phyloP scores from a whole-genome alignment of 176 grass and related monocot genomes.

The Elaeis guineensis region DNA sequence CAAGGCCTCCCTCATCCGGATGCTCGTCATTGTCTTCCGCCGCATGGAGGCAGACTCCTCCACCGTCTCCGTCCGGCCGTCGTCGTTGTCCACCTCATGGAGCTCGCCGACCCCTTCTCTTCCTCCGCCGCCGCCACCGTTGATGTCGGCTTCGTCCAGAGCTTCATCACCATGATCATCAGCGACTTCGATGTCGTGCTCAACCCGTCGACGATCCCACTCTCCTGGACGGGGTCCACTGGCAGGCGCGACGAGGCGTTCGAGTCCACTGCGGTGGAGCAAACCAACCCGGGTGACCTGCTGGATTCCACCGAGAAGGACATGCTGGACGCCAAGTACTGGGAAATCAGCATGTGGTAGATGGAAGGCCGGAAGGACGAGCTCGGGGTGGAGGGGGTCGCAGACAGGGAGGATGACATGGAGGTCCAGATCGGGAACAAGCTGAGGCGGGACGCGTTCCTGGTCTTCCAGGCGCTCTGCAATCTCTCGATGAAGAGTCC shows the following conservation, averaged over 20 bases:
- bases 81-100: slow-evolving; percentile 81
- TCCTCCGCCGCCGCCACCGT: slow-evolving; percentile 27
- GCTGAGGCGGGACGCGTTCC: slow-evolving; percentile 77
- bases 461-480: slow-evolving; percentile 94
- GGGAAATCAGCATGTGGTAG: slow-evolving; percentile 99
- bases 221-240: slow-evolving; percentile 34
- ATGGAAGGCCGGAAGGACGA: slow-evolving; percentile 93
- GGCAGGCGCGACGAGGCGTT: slow-evolving; percentile 75
- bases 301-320: slow-evolving; percentile 94
- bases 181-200: slow-evolving; percentile 76
- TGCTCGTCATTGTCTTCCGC: slow-evolving; percentile 94
- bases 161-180: slow-evolving; percentile 97
- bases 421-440: slow-evolving; percentile 96
- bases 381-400: slow-evolving; percentile 61
- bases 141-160: slow-evolving; percentile 71
- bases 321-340: slow-evolving; percentile 97
- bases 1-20: slow-evolving; percentile 96
- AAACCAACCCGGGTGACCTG: slow-evolving; percentile 66
- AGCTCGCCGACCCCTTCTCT: slow-evolving; percentile 43
- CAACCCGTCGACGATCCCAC: slow-evolving; percentile 31
- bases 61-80: slow-evolving; percentile 78
- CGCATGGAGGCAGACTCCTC: slow-evolving; percentile 96
- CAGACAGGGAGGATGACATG: slow-evolving; percentile 66
- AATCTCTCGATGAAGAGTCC: slow-evolving; percentile 99
- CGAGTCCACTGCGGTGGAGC: slow-evolving; percentile 67